These are phyloP conservation scores for Eucalyptus cladocalyx DNA, from an alignment of 345 rosid species.

Conservation along the genomic window DNA sequence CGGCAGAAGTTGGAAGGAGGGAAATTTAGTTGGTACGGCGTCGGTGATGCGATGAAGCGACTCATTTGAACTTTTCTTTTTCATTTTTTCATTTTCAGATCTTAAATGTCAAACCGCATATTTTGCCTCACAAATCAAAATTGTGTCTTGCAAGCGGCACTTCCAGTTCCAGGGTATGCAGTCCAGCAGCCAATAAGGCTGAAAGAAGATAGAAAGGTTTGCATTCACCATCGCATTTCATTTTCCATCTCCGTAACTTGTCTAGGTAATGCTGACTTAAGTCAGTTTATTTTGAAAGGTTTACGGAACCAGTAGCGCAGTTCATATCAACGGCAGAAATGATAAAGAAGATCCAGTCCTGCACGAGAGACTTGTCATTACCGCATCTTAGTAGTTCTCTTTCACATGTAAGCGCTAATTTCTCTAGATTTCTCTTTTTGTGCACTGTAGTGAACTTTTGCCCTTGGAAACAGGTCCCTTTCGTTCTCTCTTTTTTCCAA, in stretches of 20 bases:
- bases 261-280: neutral
- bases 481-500: neutral
- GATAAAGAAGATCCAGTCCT: conserved; percentile 69
- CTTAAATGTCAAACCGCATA: neutral
- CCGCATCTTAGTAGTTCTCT: conserved; percentile 21
- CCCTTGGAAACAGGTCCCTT: neutral
- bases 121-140: neutral
- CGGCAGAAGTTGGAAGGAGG: conserved; percentile 92
- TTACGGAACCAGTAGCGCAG: conserved; percentile 41
- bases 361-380: conserved; percentile 65
- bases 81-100: neutral
- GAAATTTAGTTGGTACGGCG: conserved; percentile 20
- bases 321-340: conserved; percentile 76
- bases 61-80: neutral
- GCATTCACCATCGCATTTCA: neutral
- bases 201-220: conserved; percentile 74
- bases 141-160: neutral
- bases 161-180: neutral
- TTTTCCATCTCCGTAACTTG: neutral
- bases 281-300: conserved; percentile 14
- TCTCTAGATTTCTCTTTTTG: neutral
- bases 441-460: neutral
- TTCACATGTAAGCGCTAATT: conserved; percentile 20
- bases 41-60: neutral
- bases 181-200: conserved; percentile 24